Percentiles rank a stretch among this genome's conserved stretches.
Conservation (phyloP, 2,329 filamentous ascomycete species). For the Chrysosporium keratinophilum region DNA sequence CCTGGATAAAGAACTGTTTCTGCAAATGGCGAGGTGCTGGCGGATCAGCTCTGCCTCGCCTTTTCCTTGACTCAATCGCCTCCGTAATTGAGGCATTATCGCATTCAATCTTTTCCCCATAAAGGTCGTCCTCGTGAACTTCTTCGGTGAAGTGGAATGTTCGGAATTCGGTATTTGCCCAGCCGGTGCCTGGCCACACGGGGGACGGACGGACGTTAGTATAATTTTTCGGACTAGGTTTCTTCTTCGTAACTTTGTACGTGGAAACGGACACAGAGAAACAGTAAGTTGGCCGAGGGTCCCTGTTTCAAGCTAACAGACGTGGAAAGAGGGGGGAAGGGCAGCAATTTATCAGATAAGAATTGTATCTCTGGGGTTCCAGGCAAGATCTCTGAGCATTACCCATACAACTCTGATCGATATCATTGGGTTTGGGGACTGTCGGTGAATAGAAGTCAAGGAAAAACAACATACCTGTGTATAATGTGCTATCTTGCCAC, state of each 20-base stretch:
- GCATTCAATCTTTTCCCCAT: constrained; percentile 27
- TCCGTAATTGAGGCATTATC: constrained; percentile 36
- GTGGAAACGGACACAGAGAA: constrained; percentile 6
- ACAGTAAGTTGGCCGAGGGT: constrained; percentile 8
- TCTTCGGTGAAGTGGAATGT: constrained; percentile 54
- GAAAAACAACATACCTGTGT: constrained; percentile 31
- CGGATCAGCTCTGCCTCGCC: constrained; percentile 28
- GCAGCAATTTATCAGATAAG: not conserved
- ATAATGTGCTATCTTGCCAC: constrained; percentile 51
- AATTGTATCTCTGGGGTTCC: not conserved
- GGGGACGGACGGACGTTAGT: constrained; percentile 18
- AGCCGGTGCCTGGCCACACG: constrained; percentile 51
- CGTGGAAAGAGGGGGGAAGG: not conserved
- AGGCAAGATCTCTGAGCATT: not conserved
- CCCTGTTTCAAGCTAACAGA: not conserved
- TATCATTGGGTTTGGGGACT: no score
- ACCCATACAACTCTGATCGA: no score
- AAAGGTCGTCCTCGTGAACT: constrained; percentile 39
- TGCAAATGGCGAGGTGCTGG: constrained; percentile 30
- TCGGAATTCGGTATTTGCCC: constrained; percentile 63
- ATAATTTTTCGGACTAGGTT: constrained; percentile 17
- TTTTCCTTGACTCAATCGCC: constrained; percentile 33
- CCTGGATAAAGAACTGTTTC: constrained; percentile 30
- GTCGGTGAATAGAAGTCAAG: not conserved
- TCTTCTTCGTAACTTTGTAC: constrained; percentile 18